Base-by-base conservation (phyloP, 257 asterid genomes). In the Haberlea rhodopensis region DNA sequence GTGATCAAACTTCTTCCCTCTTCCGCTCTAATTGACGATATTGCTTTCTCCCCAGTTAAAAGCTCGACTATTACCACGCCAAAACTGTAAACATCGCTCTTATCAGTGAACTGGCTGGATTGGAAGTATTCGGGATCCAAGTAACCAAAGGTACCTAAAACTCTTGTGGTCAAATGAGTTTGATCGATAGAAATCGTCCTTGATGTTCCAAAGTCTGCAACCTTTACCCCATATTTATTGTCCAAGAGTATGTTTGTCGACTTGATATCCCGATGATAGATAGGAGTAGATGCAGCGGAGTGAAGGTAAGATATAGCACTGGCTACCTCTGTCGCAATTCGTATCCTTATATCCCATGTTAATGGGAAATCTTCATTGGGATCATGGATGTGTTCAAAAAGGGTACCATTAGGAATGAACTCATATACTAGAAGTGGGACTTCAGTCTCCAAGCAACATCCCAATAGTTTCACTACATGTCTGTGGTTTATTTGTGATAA, bases 71-170 rank as follows among this genome's bases (percentile, higher is more conserved):
- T 18, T 0, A 68, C 74, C 0, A 77, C 82, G 0, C 80, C 80
- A 6, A 77, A 80, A n/a, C 78, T 77, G 13, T 77, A 80, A 2
- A 74, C 83, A 2, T 80, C 79, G 5, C 82, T 80, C 75, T 77
- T 80, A 0, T 76, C 80, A 0, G 80, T 80, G 59, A 62, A 80
- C 29, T 73, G 82, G 34, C 78, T 76, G 1, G 82, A 76, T 13
- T 60, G 76, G 62, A 77, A 80, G 53, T 79, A 79, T 48, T 79
- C 84, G 0, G 84, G 84, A 70, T 79, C 84, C 57, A 79, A 66
- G 69, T 79, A 76, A 2, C 82, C 85, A 1, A 80, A 76, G 6
- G 85, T 80, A 22, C 82, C 85, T 25, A 66, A 18, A 1, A 80
- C 79, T 40, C 76, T 26, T 0, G 81, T 79, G 6, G 84, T 76